Base-by-base conservation (phyloP, 345 rosid genomes). In the Brassica napus region DNA sequence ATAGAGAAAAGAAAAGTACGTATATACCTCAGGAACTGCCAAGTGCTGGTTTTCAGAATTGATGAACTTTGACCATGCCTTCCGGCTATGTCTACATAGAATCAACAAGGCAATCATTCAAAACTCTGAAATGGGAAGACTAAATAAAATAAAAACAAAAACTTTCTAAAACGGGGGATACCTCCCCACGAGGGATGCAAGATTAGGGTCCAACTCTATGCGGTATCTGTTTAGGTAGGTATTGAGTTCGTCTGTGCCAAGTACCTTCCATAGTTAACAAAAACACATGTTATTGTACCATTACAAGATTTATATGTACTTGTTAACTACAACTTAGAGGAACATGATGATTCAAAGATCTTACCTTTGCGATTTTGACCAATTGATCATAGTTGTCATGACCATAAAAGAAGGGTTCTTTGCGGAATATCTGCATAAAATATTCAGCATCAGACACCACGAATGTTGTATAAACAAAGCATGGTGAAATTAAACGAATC, bases 381-480 rank as follows among this genome's bases (percentile, higher is more conserved):
- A 95, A 83, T 72, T 95, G 99, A 82, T 95, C 99, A 85, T 94
- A 85, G 78, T 95, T 95, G 85, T 95, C 99, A 85, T 90, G 98
- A 69, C 98, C 98, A 75, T 94, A 92, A 86, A 94, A 94, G 87
- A 94, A 94, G 12, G 99, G 99, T 77, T 95, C 99, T 86, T 95
- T 95, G 1, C 99, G 93, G 79, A 93, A 95, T 86, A 95, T 90
- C 99, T 95, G 93, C 64, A 86, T 60, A 69, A 81, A 83, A 52
- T 15, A 34, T 67, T 26, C 66, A 66, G n/a, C 72, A 86, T 79
- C 79, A 86, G 83, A 76, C 16, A 14, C 16, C 54, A 47, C 16
- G 4, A 12, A 47, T n/a, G 57, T 0, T n/a, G 57, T 49, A 49
- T n/a, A 49, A 49, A 49, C 15, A 49, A n/a, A n/a, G n/a, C n/a